These are phyloP conservation scores for Protostelium mycophagum DNA, from an alignment of 78 protist genomes.

Conservation along the genomic window DNA sequence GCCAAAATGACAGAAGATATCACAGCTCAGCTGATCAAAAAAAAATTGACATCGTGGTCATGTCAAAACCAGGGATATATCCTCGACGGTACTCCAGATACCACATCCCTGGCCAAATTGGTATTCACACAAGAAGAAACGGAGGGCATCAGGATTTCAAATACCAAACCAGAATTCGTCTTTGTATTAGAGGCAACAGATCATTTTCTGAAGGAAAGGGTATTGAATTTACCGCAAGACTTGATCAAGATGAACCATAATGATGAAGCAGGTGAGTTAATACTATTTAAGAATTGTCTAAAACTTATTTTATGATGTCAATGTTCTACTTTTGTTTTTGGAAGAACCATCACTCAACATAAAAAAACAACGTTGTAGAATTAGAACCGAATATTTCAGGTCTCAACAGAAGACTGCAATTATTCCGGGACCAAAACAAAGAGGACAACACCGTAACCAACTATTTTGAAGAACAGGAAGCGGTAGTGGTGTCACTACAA, in stretches of 20 bases:
- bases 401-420: neutral
- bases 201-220: slow-evolving; percentile 14
- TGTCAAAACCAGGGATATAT: slow-evolving; percentile 71
- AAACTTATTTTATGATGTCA: no score
- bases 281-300: no score
- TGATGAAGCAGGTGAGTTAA: slow-evolving; percentile 6
- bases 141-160: neutral
- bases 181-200: slow-evolving; percentile 24
- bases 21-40: slow-evolving; percentile 4
- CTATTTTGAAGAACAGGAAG: slow-evolving; percentile 9
- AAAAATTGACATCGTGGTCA: neutral
- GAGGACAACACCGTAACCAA: slow-evolving; percentile 6
- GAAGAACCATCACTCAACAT: no score
- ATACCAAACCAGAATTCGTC: slow-evolving; percentile 21
- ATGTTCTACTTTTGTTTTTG: no score
- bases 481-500: neutral
- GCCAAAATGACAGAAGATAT: neutral
- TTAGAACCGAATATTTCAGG: neutral
- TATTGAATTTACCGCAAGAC: slow-evolving; percentile 7
- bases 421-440: neutral
- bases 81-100: slow-evolving; percentile 62
- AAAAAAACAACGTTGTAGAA: neutral
- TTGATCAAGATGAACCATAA: slow-evolving; percentile 1
- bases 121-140: slow-evolving; percentile 14
- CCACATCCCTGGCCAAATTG: slow-evolving; percentile 16